Percentiles rank a stretch among this genome's conserved stretches.
phyloP scores from a whole-genome alignment of 345 rosid genomes.

The Dipteronia sinensis region DNA sequence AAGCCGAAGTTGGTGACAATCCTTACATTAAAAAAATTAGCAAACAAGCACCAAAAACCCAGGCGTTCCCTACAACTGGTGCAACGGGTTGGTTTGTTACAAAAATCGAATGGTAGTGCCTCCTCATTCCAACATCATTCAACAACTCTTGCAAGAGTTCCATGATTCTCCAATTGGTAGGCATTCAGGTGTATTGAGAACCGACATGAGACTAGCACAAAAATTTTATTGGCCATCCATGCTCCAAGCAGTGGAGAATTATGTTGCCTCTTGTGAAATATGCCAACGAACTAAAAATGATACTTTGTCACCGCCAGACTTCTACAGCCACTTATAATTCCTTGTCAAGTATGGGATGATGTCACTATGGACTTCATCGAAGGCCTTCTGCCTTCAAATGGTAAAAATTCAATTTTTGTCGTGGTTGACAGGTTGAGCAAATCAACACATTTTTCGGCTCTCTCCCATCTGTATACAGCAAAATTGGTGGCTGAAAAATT shows the following conservation, averaged over 20 bases:
- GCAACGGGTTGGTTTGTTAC: background rate
- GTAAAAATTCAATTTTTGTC: background rate
- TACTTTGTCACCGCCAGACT: background rate
- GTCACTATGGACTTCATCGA: conserved; percentile 8
- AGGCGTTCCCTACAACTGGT: background rate
- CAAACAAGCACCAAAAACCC: background rate
- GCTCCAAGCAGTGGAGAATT: background rate
- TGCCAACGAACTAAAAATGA: background rate
- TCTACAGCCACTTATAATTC: background rate
- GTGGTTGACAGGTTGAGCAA: conserved; percentile 15
- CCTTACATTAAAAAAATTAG: background rate
- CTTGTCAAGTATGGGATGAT: background rate
- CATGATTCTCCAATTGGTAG: background rate
- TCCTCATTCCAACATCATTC: background rate
- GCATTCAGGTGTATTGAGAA: background rate
- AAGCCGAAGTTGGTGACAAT: background rate
- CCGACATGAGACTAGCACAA: conserved; percentile 1
- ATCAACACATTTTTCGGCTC: background rate
- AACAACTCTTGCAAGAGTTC: background rate
- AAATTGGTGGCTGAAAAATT: conserved; percentile 1
- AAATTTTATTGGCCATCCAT: conserved; percentile 17
- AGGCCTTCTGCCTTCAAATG: background rate
- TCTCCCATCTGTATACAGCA: background rate
- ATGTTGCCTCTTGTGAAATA: background rate
- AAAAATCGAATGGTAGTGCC: conserved; percentile 4